Evolutionary conservation across 2,329 filamentous ascomycete species (phyloP).

Genomic region (Penicillium decumbens): DNA sequence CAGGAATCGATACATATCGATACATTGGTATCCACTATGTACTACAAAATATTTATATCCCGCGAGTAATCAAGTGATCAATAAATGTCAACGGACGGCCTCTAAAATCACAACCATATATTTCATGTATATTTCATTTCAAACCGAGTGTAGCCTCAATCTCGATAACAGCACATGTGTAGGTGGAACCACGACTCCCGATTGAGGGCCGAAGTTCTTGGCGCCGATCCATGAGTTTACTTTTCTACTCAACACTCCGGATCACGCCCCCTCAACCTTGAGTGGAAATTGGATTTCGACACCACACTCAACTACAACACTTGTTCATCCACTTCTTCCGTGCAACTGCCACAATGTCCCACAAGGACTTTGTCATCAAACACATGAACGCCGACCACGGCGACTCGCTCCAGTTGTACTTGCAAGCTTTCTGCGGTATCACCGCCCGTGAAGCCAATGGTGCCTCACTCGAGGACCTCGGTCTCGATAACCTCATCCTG

Average conservation of each 20-base stretch:
- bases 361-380: conserved; percentile 61
- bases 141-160: background rate
- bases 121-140: background rate
- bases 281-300: background rate
- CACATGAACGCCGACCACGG: conserved; percentile 88
- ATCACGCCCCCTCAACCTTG: background rate
- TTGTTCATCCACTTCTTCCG: background rate
- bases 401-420: conserved; percentile 68
- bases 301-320: background rate
- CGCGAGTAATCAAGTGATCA: conserved; percentile 1
- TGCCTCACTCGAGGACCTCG: conserved; percentile 62
- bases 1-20: conserved; percentile 8
- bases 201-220: conserved; percentile 20
- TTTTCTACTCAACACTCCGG: background rate
- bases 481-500: conserved; percentile 59
- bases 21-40: conserved; percentile 3
- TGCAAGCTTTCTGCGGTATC: conserved; percentile 65
- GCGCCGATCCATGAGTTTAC: conserved; percentile 10
- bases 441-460: conserved; percentile 52
- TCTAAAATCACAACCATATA: background rate
- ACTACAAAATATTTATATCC: conserved; percentile 15
- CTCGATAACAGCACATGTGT: background rate
- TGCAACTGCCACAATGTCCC: conserved; percentile 21
- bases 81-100: background rate
- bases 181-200: background rate